Evolutionary conservation across 441 rosid species (phyloP).

Genomic region (Bruguiera hainesii): DNA sequence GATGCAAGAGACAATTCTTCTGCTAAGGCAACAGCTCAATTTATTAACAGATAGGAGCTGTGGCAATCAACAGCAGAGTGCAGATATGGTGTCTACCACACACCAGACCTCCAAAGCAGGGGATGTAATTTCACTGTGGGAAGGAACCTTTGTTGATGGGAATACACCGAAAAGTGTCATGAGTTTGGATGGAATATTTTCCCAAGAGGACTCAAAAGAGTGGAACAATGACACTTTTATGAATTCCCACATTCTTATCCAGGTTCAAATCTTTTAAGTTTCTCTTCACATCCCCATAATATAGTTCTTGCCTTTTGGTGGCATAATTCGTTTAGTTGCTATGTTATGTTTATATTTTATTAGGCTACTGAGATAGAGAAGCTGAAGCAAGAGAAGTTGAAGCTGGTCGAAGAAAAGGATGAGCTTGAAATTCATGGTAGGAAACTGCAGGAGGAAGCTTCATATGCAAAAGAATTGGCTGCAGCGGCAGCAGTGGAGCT

Average conservation of each 20-base stretch:
- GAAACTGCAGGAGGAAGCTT: constrained; percentile 80
- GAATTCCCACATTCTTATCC: constrained; percentile 54
- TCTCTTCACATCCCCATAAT: background rate
- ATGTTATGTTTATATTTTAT: constrained; percentile 9
- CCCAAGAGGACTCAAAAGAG: constrained; percentile 58
- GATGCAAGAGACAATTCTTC: constrained; percentile 78
- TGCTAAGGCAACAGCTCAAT: constrained; percentile 68
- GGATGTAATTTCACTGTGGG: constrained; percentile 37
- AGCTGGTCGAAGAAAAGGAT: constrained; percentile 64
- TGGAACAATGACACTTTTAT: constrained; percentile 33
- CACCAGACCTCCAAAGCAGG: constrained; percentile 24
- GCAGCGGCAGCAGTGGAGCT: constrained; percentile 94
- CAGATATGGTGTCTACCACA: constrained; percentile 29
- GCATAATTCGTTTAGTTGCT: constrained; percentile 1
- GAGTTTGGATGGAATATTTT: constrained; percentile 69
- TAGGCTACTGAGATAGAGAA: constrained; percentile 80
- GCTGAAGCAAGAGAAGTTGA: constrained; percentile 68
- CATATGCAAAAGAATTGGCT: constrained; percentile 90
- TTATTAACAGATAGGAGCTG: constrained; percentile 36
- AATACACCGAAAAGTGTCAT: constrained; percentile 86
- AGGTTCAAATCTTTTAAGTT: constrained; percentile 33
- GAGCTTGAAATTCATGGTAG: constrained; percentile 60
- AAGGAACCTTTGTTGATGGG: constrained; percentile 56
- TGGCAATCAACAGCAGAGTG: constrained; percentile 31
- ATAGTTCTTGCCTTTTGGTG: constrained; percentile 6